Evolutionary conservation across 768 basidiomycete genomes (phyloP).

Genomic region (Kwoniella bestiolae): DNA sequence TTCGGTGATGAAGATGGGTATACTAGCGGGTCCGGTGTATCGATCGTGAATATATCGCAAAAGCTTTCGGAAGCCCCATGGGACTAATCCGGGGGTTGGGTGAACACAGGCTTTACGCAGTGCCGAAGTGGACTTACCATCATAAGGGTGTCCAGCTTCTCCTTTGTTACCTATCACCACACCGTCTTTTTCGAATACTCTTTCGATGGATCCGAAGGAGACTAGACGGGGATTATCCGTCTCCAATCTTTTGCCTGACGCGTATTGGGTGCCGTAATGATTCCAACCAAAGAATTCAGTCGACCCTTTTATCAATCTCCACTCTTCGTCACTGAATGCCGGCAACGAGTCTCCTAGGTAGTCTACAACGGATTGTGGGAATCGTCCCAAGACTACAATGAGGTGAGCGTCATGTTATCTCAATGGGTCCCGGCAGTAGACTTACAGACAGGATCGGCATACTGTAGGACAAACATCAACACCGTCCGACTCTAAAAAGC

Average conservation of each 20-base stretch:
- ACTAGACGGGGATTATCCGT: constrained; percentile 15
- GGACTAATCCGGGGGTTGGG: too few species aligned
- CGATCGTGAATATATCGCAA: constrained; percentile 30
- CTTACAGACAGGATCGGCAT: constrained; percentile 40
- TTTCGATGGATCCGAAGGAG: constrained; percentile 22
- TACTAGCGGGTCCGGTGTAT: constrained; percentile 26
- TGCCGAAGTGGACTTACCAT: constrained; percentile 23
- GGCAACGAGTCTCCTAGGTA: constrained; percentile 27
- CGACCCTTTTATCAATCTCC: constrained; percentile 39
- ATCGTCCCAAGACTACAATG: constrained; percentile 26
- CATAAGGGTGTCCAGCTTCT: constrained; percentile 28
- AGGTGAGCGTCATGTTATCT: too few species aligned
- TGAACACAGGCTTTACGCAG: too few species aligned
- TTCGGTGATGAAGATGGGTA: constrained; percentile 44
- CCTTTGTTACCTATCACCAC: constrained; percentile 31
- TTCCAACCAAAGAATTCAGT: constrained; percentile 41
- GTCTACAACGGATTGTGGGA: constrained; percentile 26
- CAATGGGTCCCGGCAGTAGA: too few species aligned
- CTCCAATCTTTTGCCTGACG: constrained; percentile 26
- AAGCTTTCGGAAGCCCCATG: constrained; percentile 51
- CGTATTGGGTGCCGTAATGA: constrained; percentile 30
- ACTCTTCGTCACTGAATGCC: constrained; percentile 44
- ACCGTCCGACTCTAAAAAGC: too few species aligned
- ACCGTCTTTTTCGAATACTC: constrained; percentile 33
- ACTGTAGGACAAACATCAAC: constrained; percentile 28